Base-by-base conservation (phyloP, 768 basidiomycete species). In the Clitopilus hobsonii region DNA sequence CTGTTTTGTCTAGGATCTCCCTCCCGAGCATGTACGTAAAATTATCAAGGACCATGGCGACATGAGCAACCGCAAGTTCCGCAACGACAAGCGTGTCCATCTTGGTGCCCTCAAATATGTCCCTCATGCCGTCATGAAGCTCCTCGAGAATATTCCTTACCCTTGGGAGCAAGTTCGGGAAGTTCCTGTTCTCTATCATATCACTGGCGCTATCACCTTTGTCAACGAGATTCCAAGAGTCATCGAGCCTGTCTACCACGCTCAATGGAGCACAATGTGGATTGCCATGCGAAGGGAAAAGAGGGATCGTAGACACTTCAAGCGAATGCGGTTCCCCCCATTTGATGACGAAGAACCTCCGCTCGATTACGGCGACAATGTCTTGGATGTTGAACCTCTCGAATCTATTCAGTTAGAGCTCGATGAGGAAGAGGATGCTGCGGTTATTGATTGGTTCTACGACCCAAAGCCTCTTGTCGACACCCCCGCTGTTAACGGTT, bases 201-300 rank as follows among this genome's bases (percentile, higher is more conserved):
- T 99, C 65, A 98, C 97, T 7, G 97, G 97, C 60, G 97, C 97
- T 36, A 99, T 99, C 72, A 98, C 97, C 2, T 99, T 99, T 65
- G 97, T 99, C 61, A 98, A 98, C 74, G 94, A 98, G 70, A 89
- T 98, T 32, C 97, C 97, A 38, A 88, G 93, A 48, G 85, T 99
- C 61, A 90, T 98, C 58, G 97, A 98, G 69, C 97, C 97, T 5
- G 84, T 99, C 8, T 98, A 97, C 71, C 97, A 99, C 69, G 94
- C 97, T 0, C 97, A 98, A 65, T 99, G 97, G 97, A 95, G 93
- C 67, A 91, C 92, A 5, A 99, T 99, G 97, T 99, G 97, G 97
- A 77, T 99, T 47, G 96, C 97, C 10, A 99, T 99, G 97, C 82
- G 97, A 57, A 78, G 97, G 58, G 97, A 99, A 75, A 99, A 99